Base-by-base conservation (phyloP, 2,329 filamentous ascomycete genomes). In the Nigrospora osmanthi region DNA sequence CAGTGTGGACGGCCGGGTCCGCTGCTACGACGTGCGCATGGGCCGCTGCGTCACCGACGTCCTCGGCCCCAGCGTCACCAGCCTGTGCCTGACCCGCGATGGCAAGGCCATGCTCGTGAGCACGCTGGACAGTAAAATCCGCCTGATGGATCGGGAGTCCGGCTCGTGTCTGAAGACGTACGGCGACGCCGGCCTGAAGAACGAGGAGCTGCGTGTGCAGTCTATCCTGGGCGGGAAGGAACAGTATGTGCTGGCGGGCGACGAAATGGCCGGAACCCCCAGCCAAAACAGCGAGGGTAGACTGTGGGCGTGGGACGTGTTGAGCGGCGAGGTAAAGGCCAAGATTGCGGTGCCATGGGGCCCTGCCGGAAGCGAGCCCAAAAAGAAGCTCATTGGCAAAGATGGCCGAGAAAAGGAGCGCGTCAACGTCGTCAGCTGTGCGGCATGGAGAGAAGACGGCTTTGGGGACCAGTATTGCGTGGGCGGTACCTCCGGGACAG, bases 1-100 rank as follows among this genome's bases (percentile, higher is more conserved):
- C 0, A 90, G 87, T 61, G 87, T 95, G 46, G 91, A 97, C 65
- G 90, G 90, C 3, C 73, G 85, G 47, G 79, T 94, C 1, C 72
- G 91, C 44, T 75, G 75, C 48, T 96, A 97, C 66, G 91, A 97
- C 67, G 67, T 95, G 35, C 75, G 89, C 44, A 85, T 80, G 73
- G 90, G 90, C 0, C 72, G 71, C 43, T 73, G 82, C 40, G 78
- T 80, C 5, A 80, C 78, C 1, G 89, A 95, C 65, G 80, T 88
- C 1, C 68, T 93, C 42, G 78, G 79, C 43, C 75, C 70, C 2
- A 72, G 72, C 48, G 85, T 95, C n/a, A 95, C 89, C 9, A 89
- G 83, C 62, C 61, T 96, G 45, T 69, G 69, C 36, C 68, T 87
- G 41, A 85, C 86, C 2, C 75, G 75, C 43, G 87, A 91, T 55